These are phyloP conservation scores for Colletotrichum kahawae DNA, from an alignment of 2,329 filamentous ascomycete genomes.

Conservation along the genomic window DNA sequence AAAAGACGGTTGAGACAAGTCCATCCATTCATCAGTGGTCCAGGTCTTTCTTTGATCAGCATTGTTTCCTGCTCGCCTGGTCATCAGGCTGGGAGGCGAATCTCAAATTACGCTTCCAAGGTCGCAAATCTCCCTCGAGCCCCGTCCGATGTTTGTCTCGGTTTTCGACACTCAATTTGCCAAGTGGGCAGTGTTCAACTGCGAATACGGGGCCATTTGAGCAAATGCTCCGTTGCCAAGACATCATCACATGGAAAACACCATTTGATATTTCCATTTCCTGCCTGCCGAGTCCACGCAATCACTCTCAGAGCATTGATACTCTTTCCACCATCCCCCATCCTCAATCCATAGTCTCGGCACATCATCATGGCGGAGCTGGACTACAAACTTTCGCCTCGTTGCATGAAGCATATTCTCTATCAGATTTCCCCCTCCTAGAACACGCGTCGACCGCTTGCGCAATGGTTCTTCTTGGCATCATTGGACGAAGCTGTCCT, in stretches of 20 bases:
- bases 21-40: background rate
- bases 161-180: background rate
- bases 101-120: background rate
- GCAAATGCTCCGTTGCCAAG: background rate
- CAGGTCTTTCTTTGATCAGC: background rate
- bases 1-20: background rate
- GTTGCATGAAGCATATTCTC: background rate
- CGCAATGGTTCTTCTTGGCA: background rate
- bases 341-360: background rate
- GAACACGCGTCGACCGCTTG: background rate
- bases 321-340: background rate
- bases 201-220: background rate
- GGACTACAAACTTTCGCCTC: background rate
- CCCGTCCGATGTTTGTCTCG: background rate
- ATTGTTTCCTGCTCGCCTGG: background rate
- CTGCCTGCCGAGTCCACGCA: background rate
- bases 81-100: background rate
- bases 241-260: background rate
- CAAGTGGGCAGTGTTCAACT: background rate
- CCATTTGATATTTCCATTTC: background rate
- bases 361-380: background rate
- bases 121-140: background rate
- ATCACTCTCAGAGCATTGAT: background rate
- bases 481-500: background rate
- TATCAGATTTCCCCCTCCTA: too few species aligned